Evolutionary conservation across 2,329 filamentous ascomycete species (phyloP), one percentile per base, ranked within the genome.

Genomic region (Pseudovirgaria hyperparasitica): DNA sequence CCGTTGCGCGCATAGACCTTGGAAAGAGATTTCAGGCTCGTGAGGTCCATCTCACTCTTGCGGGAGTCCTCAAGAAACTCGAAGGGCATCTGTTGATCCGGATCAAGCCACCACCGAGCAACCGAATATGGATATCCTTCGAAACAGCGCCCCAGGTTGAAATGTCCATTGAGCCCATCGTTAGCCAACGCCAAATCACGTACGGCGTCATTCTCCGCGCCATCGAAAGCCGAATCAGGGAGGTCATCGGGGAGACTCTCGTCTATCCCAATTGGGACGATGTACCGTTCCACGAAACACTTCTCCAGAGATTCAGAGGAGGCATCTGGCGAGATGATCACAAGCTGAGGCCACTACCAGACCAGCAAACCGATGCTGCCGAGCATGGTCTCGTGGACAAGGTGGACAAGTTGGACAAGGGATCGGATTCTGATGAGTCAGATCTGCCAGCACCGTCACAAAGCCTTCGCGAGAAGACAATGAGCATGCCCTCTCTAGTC

Each of bases 211-310:
- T 98, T 29, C 66, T 96, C 9, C 74, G 85, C 26, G 82, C 92
- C 34, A 96, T 98, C 32, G 90, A 98, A 54, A 92, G 81, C 45
- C 71, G 85, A 26, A 94, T 98, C 49, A 81, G 92, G 45, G 86
- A 94, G 53, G 85, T 94, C 6, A 68, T 98, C 33, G 82, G 80
- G 7, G 90, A 98, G 56, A 93, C 85, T 2, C 54, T 96, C 12
- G 90, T 98, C 2, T 63, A 78, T 30, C 90, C 90, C 0, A 92
- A 92, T 47, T 98, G 90, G 87, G 90, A 98, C 38, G 90, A 98
- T 48, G 69, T 84, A 14, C 85, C 90, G 0, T 96, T 98, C 52
- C 78, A 84, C 47, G 73, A 80, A 41, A 96, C 85, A 0, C 67
- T 76, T 30, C 63, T 71, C 30, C 84, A 93, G 49, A 58, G 62